A percentile compares a stretch with the other conserved stretches of the same genome.
Conservation (phyloP, 768 basidiomycete species). For the Lactarius sp. region DNA sequence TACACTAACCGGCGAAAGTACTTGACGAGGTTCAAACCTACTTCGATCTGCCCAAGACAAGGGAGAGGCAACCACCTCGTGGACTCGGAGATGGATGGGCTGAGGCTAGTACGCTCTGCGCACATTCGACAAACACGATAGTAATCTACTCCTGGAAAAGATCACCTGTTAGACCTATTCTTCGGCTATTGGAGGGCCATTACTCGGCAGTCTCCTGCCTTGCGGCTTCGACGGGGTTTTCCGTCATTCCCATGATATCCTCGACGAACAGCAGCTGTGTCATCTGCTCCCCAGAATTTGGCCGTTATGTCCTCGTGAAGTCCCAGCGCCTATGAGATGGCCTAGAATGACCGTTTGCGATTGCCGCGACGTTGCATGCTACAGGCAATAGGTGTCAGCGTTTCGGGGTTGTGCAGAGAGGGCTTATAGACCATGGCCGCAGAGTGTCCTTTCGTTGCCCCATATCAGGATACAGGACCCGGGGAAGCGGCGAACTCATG, state of each 20-base stretch:
- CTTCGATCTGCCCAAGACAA: neutral
- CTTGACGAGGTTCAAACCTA: constrained; percentile 12
- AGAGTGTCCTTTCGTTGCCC: constrained; percentile 38
- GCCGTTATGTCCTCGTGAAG: constrained; percentile 42
- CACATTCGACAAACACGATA: neutral
- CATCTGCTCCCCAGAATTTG: constrained; percentile 38
- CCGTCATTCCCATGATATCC: constrained; percentile 36
- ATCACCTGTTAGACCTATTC: neutral
- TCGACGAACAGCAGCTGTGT: constrained; percentile 37
- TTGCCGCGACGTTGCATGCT: constrained; percentile 33
- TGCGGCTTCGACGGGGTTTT: constrained; percentile 42
- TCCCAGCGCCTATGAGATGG: constrained; percentile 37
- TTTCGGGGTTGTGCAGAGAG: neutral
- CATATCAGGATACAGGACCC: neutral
- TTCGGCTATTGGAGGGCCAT: neutral
- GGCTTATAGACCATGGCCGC: constrained; percentile 44
- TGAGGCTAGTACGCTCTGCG: neutral
- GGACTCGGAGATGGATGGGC: neutral
- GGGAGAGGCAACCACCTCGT: no score
- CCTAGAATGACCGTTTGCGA: no score
- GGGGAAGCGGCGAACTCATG: constrained; percentile 26
- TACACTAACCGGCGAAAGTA: constrained; percentile 3
- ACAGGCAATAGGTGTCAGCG: constrained; percentile 3
- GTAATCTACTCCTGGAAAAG: neutral
- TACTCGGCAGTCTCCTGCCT: constrained; percentile 28